Base-by-base conservation (phyloP, 1,139 yeast species). In the Pichiaceae sp. region DNA sequence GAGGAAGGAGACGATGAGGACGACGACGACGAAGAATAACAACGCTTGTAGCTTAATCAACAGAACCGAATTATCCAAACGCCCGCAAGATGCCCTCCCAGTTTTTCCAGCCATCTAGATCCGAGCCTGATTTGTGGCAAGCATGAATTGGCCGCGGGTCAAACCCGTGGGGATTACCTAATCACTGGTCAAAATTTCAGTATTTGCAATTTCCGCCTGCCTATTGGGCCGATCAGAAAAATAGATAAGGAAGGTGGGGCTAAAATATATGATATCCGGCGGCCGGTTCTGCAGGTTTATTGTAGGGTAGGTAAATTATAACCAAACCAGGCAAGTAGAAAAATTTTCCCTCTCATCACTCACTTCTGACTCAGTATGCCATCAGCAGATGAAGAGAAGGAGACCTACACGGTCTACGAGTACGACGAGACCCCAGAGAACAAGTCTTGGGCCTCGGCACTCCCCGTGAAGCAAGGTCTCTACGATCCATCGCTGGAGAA, bases 401-500 rank as follows among this genome's bases (percentile, higher is more conserved):
- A 49, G 33, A 32, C 52, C n/a, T 53, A 52, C 40, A 48, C 57
- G 3, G 53, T 54, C 38, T 83, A 78, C 66, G 53, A 70, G 32
- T 83, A 82, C 60, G 85, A 81, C 52, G 91, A 83, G 58, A 70
- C 76, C 28, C 80, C 86, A 29, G 80, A 75, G 49, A 83, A 87
- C 67, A 75, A 67, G 51, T 82, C 95, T 9, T 91, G 97, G 96
- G 96, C 96, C 17, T 76, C 84, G 33, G 72, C 91, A 8, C 70
- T 91, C 45, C 98, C 98, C 33, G 72, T 76, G 33, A 78, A 81
- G 49, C 80, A 87, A 60, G 98, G 96, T 33, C 75, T 91, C 38
- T 91, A 91, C 62, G 86, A 91, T 60, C 98, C 97, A 4, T 94
- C 84, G 43, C 75, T 71, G 49, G 98, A 91, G 61, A 86, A 87